These are phyloP conservation scores for Quercus glauca DNA, from an alignment of 306 rosid genomes.

Conservation along the genomic window DNA sequence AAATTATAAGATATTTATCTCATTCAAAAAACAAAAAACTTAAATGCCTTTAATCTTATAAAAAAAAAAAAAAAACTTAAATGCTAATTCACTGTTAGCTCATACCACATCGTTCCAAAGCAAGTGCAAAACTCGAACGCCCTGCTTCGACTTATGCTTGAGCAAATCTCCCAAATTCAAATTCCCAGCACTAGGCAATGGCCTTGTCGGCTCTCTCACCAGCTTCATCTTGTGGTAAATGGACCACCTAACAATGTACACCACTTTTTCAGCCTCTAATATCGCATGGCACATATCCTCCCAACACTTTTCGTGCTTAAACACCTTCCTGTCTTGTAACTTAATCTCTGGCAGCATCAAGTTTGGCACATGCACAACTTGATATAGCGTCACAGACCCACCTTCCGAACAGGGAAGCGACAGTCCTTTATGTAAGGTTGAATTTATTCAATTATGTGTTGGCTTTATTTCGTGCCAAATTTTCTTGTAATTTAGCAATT, in stretches of 20 bases:
- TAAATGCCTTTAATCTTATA: too few species aligned
- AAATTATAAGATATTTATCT: too few species aligned
- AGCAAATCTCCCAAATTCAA: slow-evolving; percentile 86
- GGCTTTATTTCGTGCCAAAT: too few species aligned
- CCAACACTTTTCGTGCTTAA: slow-evolving; percentile 76
- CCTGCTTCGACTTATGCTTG: slow-evolving; percentile 89
- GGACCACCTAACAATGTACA: slow-evolving; percentile 89
- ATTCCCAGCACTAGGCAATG: slow-evolving; percentile 77
- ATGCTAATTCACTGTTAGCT: too few species aligned
- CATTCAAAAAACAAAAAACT: too few species aligned
- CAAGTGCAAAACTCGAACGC: slow-evolving; percentile 77
- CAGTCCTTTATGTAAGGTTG: too few species aligned
- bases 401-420: slow-evolving; percentile 81
- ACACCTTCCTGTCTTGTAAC: slow-evolving; percentile 50
- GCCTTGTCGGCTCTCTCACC: slow-evolving; percentile 77
- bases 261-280: slow-evolving; percentile 85
- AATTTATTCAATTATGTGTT: too few species aligned
- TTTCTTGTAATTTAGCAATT: too few species aligned
- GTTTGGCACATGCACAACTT: slow-evolving; percentile 87
- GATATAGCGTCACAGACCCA: slow-evolving; percentile 80
- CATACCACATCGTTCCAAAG: slow-evolving; percentile 96
- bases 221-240: slow-evolving; percentile 76
- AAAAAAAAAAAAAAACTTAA: too few species aligned
- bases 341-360: slow-evolving; percentile 51
- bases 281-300: slow-evolving; percentile 93